Conservation (phyloP, 73 alveolate genomes). For the Symbiodinium natans region DNA sequence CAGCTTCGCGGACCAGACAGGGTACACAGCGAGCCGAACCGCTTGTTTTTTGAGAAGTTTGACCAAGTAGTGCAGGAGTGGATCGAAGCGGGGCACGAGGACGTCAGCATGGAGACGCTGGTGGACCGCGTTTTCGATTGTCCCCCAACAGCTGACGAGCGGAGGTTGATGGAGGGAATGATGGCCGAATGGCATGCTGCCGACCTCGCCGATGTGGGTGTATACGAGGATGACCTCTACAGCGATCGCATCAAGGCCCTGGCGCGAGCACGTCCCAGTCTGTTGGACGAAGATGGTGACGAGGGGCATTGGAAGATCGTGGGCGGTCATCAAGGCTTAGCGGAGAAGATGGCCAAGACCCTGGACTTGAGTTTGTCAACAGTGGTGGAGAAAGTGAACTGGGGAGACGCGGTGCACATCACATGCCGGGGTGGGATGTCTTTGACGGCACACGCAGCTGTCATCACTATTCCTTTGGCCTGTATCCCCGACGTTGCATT, state of each 20-base stretch:
- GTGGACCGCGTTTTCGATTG: not conserved
- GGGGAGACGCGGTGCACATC: conserved; percentile 5
- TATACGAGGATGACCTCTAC: conserved; percentile 78
- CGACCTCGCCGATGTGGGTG: conserved; percentile 72
- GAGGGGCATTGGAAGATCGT: conserved; percentile 75
- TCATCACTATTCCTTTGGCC: conserved; percentile 79
- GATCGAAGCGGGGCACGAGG: conserved; percentile 49
- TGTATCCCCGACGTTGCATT: conserved; percentile 23
- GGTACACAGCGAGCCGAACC: conserved; percentile 56
- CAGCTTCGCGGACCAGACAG: conserved; percentile 39
- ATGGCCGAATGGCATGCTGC: conserved; percentile 93
- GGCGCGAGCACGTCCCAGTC: conserved; percentile 21
- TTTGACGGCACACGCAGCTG: not conserved
- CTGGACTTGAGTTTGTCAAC: conserved; percentile 18
- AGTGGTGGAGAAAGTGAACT: not conserved
- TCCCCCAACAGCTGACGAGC: conserved; percentile 63
- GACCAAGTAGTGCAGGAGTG: conserved; percentile 37
- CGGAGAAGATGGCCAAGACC: conserved; percentile 59
- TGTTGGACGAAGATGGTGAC: conserved; percentile 65
- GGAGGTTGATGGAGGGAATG: conserved; percentile 73
- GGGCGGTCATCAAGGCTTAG: conserved; percentile 85
- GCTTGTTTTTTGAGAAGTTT: conserved; percentile 43
- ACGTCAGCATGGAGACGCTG: conserved; percentile 42
- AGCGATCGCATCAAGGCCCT: conserved; percentile 38
- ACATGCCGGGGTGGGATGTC: not conserved